These are phyloP conservation scores for Hygrocybe coccinea DNA, from an alignment of 768 basidiomycete genomes.

Conservation along the genomic window DNA sequence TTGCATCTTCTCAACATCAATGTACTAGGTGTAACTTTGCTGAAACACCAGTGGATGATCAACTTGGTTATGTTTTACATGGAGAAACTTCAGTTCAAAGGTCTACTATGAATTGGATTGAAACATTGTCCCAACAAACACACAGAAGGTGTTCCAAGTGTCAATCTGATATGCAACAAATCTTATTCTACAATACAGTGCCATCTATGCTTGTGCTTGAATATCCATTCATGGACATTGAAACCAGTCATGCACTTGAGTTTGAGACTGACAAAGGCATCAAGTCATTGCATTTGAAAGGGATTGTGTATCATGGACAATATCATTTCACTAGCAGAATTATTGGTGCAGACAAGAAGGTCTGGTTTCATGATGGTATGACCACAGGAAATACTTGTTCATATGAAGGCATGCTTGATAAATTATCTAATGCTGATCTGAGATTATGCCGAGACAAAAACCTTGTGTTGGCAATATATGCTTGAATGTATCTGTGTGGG, in stretches of 20 bases:
- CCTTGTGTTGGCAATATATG: too few relatives aligned
- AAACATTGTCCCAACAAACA: background rate
- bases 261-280: background rate
- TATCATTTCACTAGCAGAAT: conserved; percentile 6
- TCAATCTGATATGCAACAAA: background rate
- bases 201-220: background rate
- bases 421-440: background rate
- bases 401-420: too few relatives aligned
- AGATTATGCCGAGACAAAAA: too few relatives aligned
- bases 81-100: background rate
- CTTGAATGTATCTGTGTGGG: too few relatives aligned
- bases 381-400: too few relatives aligned
- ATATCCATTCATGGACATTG: background rate
- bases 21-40: background rate
- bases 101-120: background rate
- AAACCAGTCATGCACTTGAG: background rate
- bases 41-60: background rate
- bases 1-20: background rate
- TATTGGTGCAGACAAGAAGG: background rate
- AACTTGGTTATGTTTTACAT: background rate
- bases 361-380: conserved; percentile 8
- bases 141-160: background rate
- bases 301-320: conserved; percentile 2
- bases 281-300: background rate
- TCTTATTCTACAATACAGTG: background rate